Conservation (phyloP, 495 filamentous ascomycete genomes). For the Terfezia claveryi region DNA sequence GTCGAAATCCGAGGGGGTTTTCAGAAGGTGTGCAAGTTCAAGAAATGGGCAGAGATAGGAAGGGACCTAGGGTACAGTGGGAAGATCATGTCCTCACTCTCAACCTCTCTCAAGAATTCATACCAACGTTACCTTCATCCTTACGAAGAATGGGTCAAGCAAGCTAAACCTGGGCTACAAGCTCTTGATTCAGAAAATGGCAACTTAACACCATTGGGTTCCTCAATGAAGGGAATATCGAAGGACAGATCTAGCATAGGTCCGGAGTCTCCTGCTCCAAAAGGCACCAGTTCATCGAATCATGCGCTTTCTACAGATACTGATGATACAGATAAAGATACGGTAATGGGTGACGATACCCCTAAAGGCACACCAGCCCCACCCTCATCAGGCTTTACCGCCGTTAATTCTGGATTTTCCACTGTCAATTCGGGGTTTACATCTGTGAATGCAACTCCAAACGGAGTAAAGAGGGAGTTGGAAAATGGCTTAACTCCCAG, state of each 20-base stretch:
- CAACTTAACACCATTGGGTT: conserved; percentile 74
- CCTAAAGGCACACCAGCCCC: conserved; percentile 14
- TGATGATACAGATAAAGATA: conserved; percentile 15
- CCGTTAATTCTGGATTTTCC: conserved; percentile 48
- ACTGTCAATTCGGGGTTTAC: conserved; percentile 71
- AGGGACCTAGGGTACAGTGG: conserved; percentile 94
- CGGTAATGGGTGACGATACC: conserved; percentile 20
- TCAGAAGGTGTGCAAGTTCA: conserved; percentile 83
- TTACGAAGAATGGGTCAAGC: conserved; percentile 82
- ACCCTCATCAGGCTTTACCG: conserved; percentile 15
- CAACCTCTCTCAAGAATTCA: conserved; percentile 94
- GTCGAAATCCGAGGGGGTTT: conserved; percentile 88
- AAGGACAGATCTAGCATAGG: neutral
- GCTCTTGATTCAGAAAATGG: conserved; percentile 86
- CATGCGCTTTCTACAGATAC: neutral
- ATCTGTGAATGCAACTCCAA: conserved; percentile 27
- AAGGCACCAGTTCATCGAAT: neutral
- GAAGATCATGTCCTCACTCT: conserved; percentile 99
- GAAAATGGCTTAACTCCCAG: conserved; percentile 25
- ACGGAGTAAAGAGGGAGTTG: conserved; percentile 15
- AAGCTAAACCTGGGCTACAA: conserved; percentile 95
- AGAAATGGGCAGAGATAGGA: conserved; percentile 98
- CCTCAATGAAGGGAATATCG: conserved; percentile 53
- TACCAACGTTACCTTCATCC: conserved; percentile 90
- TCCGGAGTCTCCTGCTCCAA: neutral